Conservation (phyloP, 768 basidiomycete species). For the Multifurca ochricompacta region DNA sequence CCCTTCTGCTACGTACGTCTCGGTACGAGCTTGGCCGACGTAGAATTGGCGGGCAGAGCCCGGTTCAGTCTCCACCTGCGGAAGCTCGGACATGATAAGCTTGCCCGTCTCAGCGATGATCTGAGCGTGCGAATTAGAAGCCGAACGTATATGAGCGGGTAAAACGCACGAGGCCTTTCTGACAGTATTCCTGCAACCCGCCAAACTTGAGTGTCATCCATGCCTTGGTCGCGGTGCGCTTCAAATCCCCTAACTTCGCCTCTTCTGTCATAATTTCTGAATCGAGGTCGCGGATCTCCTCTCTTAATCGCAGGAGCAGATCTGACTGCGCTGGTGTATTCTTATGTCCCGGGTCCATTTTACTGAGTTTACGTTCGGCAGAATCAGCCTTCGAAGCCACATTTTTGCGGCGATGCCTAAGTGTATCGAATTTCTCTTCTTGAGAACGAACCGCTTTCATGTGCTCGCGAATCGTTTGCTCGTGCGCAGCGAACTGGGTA, state of each 20-base stretch:
- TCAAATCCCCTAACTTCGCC: conserved; percentile 73
- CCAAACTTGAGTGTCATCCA: conserved; percentile 86
- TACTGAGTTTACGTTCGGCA: conserved; percentile 82
- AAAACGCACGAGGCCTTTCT: conserved; percentile 55
- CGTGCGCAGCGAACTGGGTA: conserved; percentile 60
- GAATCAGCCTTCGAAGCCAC: conserved; percentile 66
- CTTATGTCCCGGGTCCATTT: conserved; percentile 88
- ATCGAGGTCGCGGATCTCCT: conserved; percentile 73
- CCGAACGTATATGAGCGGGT: not conserved
- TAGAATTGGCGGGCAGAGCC: conserved; percentile 73
- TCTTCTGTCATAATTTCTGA: conserved; percentile 80
- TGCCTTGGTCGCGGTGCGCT: conserved; percentile 56
- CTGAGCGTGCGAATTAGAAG: conserved; percentile 25
- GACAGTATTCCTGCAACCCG: conserved; percentile 73
- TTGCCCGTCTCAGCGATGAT: conserved; percentile 51
- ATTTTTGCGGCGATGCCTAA: conserved; percentile 60
- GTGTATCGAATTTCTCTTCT: conserved; percentile 76
- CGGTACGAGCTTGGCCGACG: conserved; percentile 54
- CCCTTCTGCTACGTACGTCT: conserved; percentile 56
- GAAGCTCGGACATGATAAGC: conserved; percentile 51
- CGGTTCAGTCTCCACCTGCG: conserved; percentile 72
- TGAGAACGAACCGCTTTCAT: conserved; percentile 78
- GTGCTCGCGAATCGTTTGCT: conserved; percentile 56
- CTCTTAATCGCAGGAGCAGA: conserved; percentile 55
- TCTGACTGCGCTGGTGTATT: conserved; percentile 69